Evolutionary conservation across 495 filamentous ascomycete species (phyloP).

Genomic region (Lasiosphaeris hirsuta): DNA sequence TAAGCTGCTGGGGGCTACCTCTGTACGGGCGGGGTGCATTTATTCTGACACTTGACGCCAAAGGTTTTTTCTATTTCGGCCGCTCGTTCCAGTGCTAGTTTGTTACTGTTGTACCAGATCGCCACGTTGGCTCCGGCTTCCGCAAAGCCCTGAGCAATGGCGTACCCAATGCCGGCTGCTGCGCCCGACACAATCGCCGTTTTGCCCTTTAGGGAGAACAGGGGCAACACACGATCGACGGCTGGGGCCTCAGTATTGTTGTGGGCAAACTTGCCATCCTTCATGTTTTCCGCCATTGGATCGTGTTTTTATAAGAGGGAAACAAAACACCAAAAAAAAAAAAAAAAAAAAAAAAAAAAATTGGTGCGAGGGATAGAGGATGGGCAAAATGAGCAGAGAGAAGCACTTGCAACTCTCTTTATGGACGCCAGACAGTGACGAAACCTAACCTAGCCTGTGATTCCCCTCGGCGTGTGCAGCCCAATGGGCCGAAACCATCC

Average conservation of each 20-base stretch:
- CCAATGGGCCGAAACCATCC: too few relatives aligned
- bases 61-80: constrained; percentile 68
- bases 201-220: constrained; percentile 80
- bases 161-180: constrained; percentile 75
- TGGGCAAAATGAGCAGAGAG: neutral
- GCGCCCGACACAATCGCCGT: constrained; percentile 84
- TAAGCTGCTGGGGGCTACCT: neutral
- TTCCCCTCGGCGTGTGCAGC: too few relatives aligned
- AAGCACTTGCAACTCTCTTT: too few relatives aligned
- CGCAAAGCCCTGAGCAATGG: constrained; percentile 68
- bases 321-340: too few relatives aligned
- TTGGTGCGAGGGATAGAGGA: neutral
- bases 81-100: constrained; percentile 65
- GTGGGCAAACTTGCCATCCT: constrained; percentile 57
- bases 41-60: constrained; percentile 68
- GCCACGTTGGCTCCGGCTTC: constrained; percentile 87
- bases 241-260: constrained; percentile 58
- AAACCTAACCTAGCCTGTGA: too few relatives aligned
- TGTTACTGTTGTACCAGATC: constrained; percentile 81
- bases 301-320: neutral
- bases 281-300: constrained; percentile 43
- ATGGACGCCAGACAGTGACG: too few relatives aligned
- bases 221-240: constrained; percentile 61
- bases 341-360: too few relatives aligned
- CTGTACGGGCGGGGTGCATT: neutral